Evolutionary conservation across 2,329 filamentous ascomycete genomes (phyloP), one percentile per base, ranked within the genome.

Genomic region (Hymenoscyphus fraxineus): DNA sequence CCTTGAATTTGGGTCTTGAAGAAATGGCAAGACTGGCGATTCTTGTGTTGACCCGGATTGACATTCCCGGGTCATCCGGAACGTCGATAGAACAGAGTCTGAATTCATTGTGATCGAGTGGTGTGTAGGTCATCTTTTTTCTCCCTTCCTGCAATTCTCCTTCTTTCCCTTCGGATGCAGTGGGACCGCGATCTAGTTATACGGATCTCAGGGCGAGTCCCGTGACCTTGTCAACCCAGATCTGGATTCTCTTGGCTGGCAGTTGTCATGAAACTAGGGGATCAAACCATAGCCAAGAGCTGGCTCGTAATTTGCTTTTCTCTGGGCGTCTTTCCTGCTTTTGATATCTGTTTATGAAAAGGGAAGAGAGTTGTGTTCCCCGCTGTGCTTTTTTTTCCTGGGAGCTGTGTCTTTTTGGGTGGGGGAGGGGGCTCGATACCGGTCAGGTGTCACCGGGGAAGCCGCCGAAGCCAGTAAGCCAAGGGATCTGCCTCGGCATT

Each of bases 31-130:
- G 61, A 27, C 35, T 40, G 31, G 44, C 41, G 40, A 31, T 54
- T 31, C 39, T 54, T 12, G 61, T 63, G 10, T 56, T 59, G 61
- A 41, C 38, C 32, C 56, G 56, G 27, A 63, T 63, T 40, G 61
- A 63, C 41, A 59, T 63, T 41, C 56, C 56, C 55, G 61, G 56
- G 44, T 63, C 61, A 35, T 63, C 61, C 19, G 56, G 55, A 12
- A 58, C 61, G 22, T 39, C 32, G 40, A 63, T 59, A 5, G 61
- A 63, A n/a, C 58, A 31, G 6, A 63, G 35, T 27, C 61, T 22
- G 31, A 59, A 59, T 41, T 63, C 61, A 63, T 63, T 58, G 32
- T 15, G 61, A 40, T 63, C 56, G 55, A 63, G 40, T n/a, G 32
- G 56, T 27, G 61, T 56, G 55, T 59, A 63, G 40, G 40, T 58